phyloP scores from a whole-genome alignment of 2,329 filamentous ascomycete genomes.

The Exophiala viscosa region DNA sequence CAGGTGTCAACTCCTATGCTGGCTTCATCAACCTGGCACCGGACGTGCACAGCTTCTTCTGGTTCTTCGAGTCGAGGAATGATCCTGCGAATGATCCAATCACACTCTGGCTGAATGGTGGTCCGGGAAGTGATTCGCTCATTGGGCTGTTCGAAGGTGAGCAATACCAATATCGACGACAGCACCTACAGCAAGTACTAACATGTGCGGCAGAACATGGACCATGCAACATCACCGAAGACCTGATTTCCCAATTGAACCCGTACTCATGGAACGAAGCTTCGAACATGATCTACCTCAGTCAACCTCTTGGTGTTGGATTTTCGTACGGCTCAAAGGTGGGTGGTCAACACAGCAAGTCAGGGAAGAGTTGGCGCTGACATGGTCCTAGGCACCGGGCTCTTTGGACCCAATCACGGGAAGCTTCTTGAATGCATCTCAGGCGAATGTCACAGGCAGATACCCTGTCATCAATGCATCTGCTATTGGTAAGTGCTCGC shows the following conservation, averaged over 20 bases:
- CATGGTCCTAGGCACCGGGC: constrained; percentile 31
- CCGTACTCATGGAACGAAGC: constrained; percentile 59
- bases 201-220: constrained; percentile 35
- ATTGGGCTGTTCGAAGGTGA: constrained; percentile 42
- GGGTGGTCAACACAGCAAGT: constrained; percentile 24
- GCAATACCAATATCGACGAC: background rate
- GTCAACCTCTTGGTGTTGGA: constrained; percentile 58
- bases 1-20: constrained; percentile 54
- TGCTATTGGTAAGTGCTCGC: constrained; percentile 36
- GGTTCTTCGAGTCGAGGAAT: constrained; percentile 55
- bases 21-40: constrained; percentile 54
- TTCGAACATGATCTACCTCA: constrained; percentile 60
- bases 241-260: constrained; percentile 49
- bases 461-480: constrained; percentile 51
- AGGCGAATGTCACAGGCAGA: constrained; percentile 43
- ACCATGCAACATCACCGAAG: constrained; percentile 44
- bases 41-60: constrained; percentile 53
- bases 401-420: constrained; percentile 45
- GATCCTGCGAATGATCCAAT: constrained; percentile 44
- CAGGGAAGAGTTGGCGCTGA: constrained; percentile 7
- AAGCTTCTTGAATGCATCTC: constrained; percentile 43
- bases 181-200: constrained; percentile 10
- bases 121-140: constrained; percentile 33
- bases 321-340: constrained; percentile 47
- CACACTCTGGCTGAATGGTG: constrained; percentile 42